Evolutionary conservation across 164 flowering plant genomes (phyloP).

Genomic region (Aristolochia fimbriata): DNA sequence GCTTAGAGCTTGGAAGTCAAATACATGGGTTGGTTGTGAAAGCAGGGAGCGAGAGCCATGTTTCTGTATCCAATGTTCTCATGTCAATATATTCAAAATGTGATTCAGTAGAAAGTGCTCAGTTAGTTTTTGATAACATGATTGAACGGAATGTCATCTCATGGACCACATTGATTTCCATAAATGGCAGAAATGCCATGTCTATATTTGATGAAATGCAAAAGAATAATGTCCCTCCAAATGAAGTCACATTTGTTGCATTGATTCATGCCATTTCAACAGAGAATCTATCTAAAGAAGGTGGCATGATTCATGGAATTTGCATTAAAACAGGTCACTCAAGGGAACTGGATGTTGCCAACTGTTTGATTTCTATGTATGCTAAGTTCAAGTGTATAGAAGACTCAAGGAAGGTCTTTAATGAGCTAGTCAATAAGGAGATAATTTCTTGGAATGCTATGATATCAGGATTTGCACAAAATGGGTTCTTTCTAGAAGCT

Average conservation of each 20-base stretch:
- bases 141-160: constrained; percentile 64
- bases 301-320: constrained; percentile 57
- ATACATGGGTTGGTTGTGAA: constrained; percentile 54
- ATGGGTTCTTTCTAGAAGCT: constrained; percentile 56
- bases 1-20: constrained; percentile 51
- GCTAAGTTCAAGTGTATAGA: constrained; percentile 49
- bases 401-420: constrained; percentile 49
- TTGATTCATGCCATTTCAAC: constrained; percentile 49
- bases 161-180: constrained; percentile 83
- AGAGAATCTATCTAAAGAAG: constrained; percentile 32
- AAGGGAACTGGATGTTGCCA: constrained; percentile 45
- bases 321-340: constrained; percentile 42
- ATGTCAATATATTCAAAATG: constrained; percentile 69
- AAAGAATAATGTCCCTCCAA: constrained; percentile 58
- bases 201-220: constrained; percentile 58
- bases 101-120: constrained; percentile 35
- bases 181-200: constrained; percentile 41
- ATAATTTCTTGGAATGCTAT: constrained; percentile 80
- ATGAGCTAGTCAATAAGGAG: constrained; percentile 44
- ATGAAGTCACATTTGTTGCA: constrained; percentile 79
- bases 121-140: constrained; percentile 50
- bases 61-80: constrained; percentile 65
- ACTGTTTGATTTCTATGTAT: constrained; percentile 81
- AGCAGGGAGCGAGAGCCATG: constrained; percentile 38
- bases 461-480: constrained; percentile 71